A percentile compares a stretch with the other conserved stretches of the same genome.
phyloP scores from a whole-genome alignment of 768 basidiomycete species.

The Crucibulum laeve region DNA sequence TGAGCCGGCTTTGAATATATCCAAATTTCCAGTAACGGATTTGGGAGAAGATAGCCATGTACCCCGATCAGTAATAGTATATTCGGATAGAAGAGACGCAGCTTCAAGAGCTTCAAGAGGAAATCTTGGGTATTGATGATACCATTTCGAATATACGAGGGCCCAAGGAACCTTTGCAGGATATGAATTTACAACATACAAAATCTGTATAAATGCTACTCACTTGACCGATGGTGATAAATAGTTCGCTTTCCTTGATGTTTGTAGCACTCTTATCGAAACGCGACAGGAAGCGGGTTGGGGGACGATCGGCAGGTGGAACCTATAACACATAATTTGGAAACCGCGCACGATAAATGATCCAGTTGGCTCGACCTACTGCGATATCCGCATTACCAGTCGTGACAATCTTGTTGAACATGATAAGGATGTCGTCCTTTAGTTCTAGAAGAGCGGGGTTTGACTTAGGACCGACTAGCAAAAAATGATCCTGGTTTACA shows the following conservation, averaged over 20 bases:
- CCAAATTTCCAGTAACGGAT: conserved; percentile 24
- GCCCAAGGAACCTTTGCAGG: conserved; percentile 48
- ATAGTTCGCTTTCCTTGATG: conserved; percentile 50
- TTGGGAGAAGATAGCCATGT: conserved; percentile 40
- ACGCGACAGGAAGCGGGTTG: conserved; percentile 49
- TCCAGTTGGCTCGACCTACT: no score
- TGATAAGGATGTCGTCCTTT: conserved; percentile 27
- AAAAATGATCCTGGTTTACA: conserved; percentile 41
- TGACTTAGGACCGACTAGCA: conserved; percentile 40
- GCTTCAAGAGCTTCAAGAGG: conserved; percentile 44
- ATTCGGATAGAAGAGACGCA: conserved; percentile 43
- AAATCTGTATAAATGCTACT: conserved; percentile 1
- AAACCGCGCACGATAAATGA: no score
- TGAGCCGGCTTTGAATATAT: conserved; percentile 35
- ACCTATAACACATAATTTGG: no score
- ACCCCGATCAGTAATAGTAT: conserved; percentile 50
- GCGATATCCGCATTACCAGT: conserved; percentile 37
- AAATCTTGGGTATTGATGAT: conserved; percentile 53
- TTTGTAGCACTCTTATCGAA: conserved; percentile 59
- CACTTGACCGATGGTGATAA: conserved; percentile 46
- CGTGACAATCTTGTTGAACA: conserved; percentile 45
- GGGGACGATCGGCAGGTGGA: conserved; percentile 19
- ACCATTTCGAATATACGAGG: conserved; percentile 48
- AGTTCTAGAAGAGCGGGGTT: conserved; percentile 38
- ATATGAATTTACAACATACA: background rate